Base-by-base conservation (phyloP, 441 rosid species). In the Corymbia citriodora region DNA sequence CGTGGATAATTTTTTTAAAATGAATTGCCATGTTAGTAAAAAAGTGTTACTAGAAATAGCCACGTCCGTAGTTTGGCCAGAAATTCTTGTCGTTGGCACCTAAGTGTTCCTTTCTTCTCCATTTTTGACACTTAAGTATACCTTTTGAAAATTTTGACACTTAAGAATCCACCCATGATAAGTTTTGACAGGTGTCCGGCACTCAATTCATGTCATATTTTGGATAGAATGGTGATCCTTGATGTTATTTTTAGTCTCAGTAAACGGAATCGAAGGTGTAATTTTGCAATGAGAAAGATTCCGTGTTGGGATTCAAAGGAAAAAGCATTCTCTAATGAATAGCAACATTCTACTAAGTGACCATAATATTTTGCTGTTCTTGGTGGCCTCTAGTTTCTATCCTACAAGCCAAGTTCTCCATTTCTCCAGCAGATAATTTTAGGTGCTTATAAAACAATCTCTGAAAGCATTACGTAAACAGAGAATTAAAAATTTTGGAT, bases 401-500 rank as follows among this genome's bases (percentile, higher is more conserved):
- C 86, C 86, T 45, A 45, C 86, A 79, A 79, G 86, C 86, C 53
- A 79, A 14, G 4, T n/a, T 79, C 53, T 7, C 86, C 19, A 45
- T 79, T 45, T 8, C 50, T 79, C n/a, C 86, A 79, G 82, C 27
- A 27, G 40, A 70, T 29, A n/a, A 11, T 45, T 29, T 13, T 23
- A 68, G 70, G n/a, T 48, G 36, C 29, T 61, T 59, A n/a, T 61
- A 49, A 49, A 65, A 91, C 55, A 55, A n/a, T 31, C 52, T n/a
- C 13, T 70, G 52, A 79, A 89, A 52, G 82, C 50, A 88, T 53
- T 52, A 65, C 57, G 45, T 49, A 74, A 88, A 57, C 74, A 87
- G 61, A 70, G 53, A 33, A 29, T 48, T 72, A 79, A 81, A 74
- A 48, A 81, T 81, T 87, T 91, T 61, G 50, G 53, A 89, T 94